These are phyloP conservation scores for Candida suzukii DNA, from an alignment of 805 yeast species.

Conservation along the genomic window DNA sequence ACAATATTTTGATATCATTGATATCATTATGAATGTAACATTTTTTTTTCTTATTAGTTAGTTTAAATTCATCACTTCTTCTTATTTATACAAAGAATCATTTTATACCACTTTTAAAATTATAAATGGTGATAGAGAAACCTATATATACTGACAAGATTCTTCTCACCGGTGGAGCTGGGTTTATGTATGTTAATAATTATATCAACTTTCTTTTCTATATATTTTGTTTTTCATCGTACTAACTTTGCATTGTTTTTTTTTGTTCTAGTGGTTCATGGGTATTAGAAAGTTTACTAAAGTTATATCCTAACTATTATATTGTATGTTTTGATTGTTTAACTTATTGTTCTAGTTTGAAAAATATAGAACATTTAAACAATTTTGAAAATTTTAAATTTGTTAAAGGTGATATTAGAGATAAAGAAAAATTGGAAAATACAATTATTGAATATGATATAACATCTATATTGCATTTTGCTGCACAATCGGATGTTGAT, in stretches of 20 bases:
- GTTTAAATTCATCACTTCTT: too few species aligned
- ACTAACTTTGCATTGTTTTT: neutral
- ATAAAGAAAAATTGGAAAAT: conserved; percentile 12
- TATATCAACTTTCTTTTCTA: neutral
- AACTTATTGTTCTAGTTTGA: conserved; percentile 34
- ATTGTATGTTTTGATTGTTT: conserved; percentile 41
- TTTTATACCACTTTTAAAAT: too few species aligned
- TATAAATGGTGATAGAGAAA: neutral
- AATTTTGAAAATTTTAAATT: conserved; percentile 18
- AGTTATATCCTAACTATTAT: conserved; percentile 17
- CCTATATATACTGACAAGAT: conserved; percentile 8
- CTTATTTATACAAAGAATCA: too few species aligned
- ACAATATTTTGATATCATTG: too few species aligned
- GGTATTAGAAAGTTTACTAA: conserved; percentile 30
- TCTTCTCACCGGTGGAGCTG: conserved; percentile 51
- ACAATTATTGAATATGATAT: conserved; percentile 16
- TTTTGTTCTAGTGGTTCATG: conserved; percentile 31
- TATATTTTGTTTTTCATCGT: neutral
- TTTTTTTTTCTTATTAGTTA: too few species aligned
- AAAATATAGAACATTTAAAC: conserved; percentile 22
- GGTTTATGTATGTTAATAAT: conserved; percentile 29
- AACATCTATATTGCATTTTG: conserved; percentile 39
- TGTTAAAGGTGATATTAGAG: conserved; percentile 30
- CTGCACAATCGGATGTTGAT: conserved; percentile 53
- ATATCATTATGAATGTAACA: too few species aligned